Evolutionary conservation across 148 eudicot genomes (phyloP).

Genomic region (Diospyros lotus): DNA sequence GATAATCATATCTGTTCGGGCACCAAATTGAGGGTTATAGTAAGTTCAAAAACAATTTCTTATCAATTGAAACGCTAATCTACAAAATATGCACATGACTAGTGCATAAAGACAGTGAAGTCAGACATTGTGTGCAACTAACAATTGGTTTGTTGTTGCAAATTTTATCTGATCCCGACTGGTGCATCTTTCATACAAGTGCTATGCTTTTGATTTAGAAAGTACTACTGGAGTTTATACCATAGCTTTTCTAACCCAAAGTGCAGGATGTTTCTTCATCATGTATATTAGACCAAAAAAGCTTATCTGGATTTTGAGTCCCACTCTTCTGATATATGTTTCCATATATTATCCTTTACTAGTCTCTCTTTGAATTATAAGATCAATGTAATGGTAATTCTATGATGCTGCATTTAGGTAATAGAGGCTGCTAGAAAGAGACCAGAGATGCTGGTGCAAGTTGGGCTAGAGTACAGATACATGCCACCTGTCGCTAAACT

Average conservation of each 20-base stretch:
- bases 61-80: not conserved
- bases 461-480: constrained; percentile 96
- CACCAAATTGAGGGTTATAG: not conserved
- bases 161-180: not conserved
- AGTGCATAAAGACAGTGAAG: constrained; percentile 3
- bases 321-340: not conserved
- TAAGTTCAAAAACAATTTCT: not conserved
- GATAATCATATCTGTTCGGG: not conserved
- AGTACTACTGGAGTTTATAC: not conserved
- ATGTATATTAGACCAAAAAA: too few relatives aligned
- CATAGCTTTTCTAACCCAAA: not conserved
- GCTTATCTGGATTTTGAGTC: not conserved
- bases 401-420: constrained; percentile 42
- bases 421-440: constrained; percentile 75
- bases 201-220: not conserved
- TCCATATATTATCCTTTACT: not conserved
- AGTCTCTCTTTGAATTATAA: not conserved
- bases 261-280: too few relatives aligned
- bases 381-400: not conserved
- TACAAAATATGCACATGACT: not conserved
- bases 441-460: constrained; percentile 86
- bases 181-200: not conserved
- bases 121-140: not conserved
- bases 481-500: constrained; percentile 98
- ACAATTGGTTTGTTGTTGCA: not conserved